phyloP scores from a whole-genome alignment of 768 basidiomycete species.

The Boletellus ananiceps region DNA sequence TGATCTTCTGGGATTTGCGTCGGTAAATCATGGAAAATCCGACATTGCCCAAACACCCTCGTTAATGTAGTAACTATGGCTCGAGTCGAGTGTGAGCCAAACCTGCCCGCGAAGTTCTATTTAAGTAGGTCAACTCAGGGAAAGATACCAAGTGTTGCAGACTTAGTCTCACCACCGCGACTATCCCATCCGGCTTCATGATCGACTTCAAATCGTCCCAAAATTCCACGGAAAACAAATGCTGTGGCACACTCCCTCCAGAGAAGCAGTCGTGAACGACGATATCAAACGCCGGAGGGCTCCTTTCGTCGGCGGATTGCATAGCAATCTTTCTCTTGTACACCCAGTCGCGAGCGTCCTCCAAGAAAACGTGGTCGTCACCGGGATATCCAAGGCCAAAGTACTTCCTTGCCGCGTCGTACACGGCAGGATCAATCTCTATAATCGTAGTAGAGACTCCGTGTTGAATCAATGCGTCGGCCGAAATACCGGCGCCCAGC shows the following conservation, averaged over 20 bases:
- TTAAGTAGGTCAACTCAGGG: conserved; percentile 1
- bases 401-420: conserved; percentile 70
- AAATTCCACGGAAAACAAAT: conserved; percentile 81
- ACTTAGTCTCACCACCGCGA: conserved; percentile 65
- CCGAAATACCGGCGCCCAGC: conserved; percentile 80
- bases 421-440: conserved; percentile 93
- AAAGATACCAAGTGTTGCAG: background rate
- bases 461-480: conserved; percentile 67
- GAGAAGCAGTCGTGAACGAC: conserved; percentile 93
- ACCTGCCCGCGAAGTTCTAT: conserved; percentile 81
- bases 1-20: conserved; percentile 43
- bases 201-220: conserved; percentile 66
- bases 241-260: conserved; percentile 84
- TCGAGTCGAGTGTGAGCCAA: conserved; percentile 56
- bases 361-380: conserved; percentile 57
- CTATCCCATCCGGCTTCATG: conserved; percentile 65
- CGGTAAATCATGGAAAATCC: conserved; percentile 74
- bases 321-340: conserved; percentile 32
- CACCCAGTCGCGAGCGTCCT: conserved; percentile 78
- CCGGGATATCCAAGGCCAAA: conserved; percentile 74
- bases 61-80: conserved; percentile 69
- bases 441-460: conserved; percentile 72
- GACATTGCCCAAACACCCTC: conserved; percentile 69
- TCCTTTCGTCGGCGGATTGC: conserved; percentile 19
- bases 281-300: conserved; percentile 48